A percentile compares a stretch with the other conserved stretches of the same genome.
Evolutionary conservation across 2,329 filamentous ascomycete genomes (phyloP).

Genomic region (Exophiala xenobiotica): DNA sequence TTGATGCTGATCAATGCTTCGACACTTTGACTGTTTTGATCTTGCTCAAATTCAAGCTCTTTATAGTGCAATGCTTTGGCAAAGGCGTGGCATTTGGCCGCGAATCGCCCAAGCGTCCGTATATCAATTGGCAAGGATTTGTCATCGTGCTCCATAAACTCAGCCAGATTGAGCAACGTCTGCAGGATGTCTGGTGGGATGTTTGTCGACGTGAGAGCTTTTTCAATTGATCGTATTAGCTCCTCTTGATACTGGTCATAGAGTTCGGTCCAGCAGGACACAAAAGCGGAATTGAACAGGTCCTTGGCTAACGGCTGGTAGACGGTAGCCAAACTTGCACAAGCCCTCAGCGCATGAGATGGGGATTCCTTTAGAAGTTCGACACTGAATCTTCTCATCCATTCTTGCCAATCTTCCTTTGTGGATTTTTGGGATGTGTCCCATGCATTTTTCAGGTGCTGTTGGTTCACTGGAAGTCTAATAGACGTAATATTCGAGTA

Average conservation of each 20-base stretch:
- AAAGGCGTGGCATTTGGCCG: conserved; percentile 94
- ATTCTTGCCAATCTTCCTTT: conserved; percentile 98
- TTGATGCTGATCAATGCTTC: conserved; percentile 99
- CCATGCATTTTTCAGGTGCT: conserved; percentile 96
- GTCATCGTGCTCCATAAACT: conserved; percentile 99
- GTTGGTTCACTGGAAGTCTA: conserved; percentile 94
- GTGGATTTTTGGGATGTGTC: conserved; percentile 96
- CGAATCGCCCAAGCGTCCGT: conserved; percentile 86
- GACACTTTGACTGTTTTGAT: conserved; percentile 91
- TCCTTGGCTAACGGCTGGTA: conserved; percentile 90
- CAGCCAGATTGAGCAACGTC: conserved; percentile 88
- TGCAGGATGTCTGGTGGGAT: conserved; percentile 95
- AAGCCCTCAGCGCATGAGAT: conserved; percentile 90
- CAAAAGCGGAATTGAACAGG: conserved; percentile 97
- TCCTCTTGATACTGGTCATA: conserved; percentile 98
- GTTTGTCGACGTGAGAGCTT: conserved; percentile 89
- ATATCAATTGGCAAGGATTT: conserved; percentile 98
- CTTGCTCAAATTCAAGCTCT: conserved; percentile 95
- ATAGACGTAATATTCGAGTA: conserved; percentile 56
- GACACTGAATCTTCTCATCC: conserved; percentile 94
- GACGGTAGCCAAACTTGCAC: conserved; percentile 83
- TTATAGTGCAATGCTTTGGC: conserved; percentile 99
- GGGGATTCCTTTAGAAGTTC: conserved; percentile 93
- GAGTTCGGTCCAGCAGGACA: conserved; percentile 97
- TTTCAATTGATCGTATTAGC: conserved; percentile 91